These are phyloP conservation scores for Rhodotorula kratochvilovae DNA, from an alignment of 768 basidiomycete genomes.

Conservation along the genomic window DNA sequence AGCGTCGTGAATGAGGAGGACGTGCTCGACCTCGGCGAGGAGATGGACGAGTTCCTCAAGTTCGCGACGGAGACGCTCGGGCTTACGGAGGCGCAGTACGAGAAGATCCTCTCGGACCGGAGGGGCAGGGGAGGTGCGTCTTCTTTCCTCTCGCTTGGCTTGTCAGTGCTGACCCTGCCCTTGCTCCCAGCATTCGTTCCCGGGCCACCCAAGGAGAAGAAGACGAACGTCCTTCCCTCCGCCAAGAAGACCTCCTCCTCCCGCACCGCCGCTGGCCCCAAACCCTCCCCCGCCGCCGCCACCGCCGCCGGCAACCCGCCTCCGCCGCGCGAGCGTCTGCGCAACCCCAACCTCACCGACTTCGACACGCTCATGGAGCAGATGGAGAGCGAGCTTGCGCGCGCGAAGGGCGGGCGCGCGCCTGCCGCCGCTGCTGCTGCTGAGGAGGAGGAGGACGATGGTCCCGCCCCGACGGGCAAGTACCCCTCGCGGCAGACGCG, in stretches of 20 bases:
- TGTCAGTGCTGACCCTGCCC: background rate
- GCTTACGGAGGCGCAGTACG: slow-evolving; percentile 82
- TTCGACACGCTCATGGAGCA: slow-evolving; percentile 96
- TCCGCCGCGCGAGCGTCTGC: slow-evolving; percentile 10
- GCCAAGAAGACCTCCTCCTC: background rate
- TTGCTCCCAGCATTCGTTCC: slow-evolving; percentile 44
- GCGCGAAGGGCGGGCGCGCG: background rate
- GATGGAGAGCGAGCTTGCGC: slow-evolving; percentile 78
- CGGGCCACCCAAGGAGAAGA: slow-evolving; percentile 19
- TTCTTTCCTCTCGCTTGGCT: background rate
- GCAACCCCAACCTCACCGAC: slow-evolving; percentile 72
- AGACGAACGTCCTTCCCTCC: slow-evolving; percentile 32
- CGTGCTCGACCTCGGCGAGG: slow-evolving; percentile 85
- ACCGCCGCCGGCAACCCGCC: background rate
- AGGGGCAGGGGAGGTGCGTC: slow-evolving; percentile 72
- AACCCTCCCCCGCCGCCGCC: slow-evolving; percentile 7
- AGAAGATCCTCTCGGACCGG: slow-evolving; percentile 74
- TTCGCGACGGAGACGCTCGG: slow-evolving; percentile 90
- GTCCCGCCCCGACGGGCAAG: slow-evolving; percentile 24
- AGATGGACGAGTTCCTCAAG: slow-evolving; percentile 89
- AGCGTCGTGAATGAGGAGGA: slow-evolving; percentile 62
- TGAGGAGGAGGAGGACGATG: background rate
- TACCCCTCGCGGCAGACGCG: slow-evolving; percentile 42
- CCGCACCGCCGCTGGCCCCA: background rate
- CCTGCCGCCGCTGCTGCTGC: slow-evolving; percentile 1